These are phyloP conservation scores for Eucalyptus regnans DNA, from an alignment of 345 rosid species.

Conservation along the genomic window DNA sequence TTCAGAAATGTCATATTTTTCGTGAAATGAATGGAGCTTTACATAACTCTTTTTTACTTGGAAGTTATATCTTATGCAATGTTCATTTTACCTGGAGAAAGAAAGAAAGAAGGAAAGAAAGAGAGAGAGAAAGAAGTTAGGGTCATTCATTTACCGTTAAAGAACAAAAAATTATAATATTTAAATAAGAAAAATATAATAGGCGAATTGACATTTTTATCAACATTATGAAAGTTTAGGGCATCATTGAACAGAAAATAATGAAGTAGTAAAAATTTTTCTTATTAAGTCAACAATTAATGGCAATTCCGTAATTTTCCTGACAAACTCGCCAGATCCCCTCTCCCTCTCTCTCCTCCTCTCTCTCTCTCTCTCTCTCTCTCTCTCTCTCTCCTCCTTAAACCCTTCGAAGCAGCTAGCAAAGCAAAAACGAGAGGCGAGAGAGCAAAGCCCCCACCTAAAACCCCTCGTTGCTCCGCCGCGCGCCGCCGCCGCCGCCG, in stretches of 20 bases:
- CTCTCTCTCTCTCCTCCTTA: neutral
- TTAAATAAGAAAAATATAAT: neutral
- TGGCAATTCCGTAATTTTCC: neutral
- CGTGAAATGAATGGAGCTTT: accelerated
- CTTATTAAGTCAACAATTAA: neutral
- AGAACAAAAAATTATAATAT: neutral
- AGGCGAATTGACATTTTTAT: neutral
- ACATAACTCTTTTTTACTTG: accelerated
- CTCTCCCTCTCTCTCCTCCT: neutral
- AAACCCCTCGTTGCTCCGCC: neutral
- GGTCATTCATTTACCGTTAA: neutral
- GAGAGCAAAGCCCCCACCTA: neutral
- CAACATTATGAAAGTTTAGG: neutral
- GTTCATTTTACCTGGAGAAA: accelerated
- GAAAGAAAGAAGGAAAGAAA: neutral
- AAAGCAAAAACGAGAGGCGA: neutral
- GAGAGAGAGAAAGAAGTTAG: neutral
- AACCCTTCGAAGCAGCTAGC: neutral
- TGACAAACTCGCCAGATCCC: neutral
- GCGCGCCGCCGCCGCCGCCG: neutral
- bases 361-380: neutral
- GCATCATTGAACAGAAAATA: neutral
- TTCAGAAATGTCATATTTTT: accelerated
- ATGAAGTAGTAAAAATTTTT: accelerated
- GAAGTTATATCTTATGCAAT: neutral